Base-by-base conservation (phyloP, 2,329 filamentous ascomycete species). In the Fusarium subglutinans region DNA sequence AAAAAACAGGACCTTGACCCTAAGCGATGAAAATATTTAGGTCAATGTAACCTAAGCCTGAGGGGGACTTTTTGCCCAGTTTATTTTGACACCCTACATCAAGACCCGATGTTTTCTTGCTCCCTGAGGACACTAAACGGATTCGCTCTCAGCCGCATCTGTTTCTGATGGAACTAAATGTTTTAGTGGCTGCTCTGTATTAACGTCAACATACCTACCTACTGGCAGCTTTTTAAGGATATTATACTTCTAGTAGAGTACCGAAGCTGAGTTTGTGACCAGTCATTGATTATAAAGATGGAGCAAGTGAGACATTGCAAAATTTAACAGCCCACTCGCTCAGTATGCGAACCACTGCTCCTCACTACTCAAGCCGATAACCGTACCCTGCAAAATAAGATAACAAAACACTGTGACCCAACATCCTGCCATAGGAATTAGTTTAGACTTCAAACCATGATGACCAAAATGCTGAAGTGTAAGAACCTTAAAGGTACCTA, bases 101-200 rank as follows among this genome's bases (percentile, higher is more conserved):
- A 24, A 44, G n/a, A 15, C 4, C n/a, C 7, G 15, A 24, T 44
- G 15, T 24, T 44, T 44, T 44, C 41, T 44, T 24, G 41, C 15
- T 44, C 41, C n/a, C n/a, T n/a, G 41, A 44, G 40, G n/a, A 44
- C 43, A 44, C 28, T 41, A 62, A 55, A 45, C 55, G 44, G 66
- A 47, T 43, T 40, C 56, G 47, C 47, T 18, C 47, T 67, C 63
- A 73, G 70, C 72, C 70, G 67, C 72, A 74, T 24, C 63, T 63
- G 72, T 26, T 71, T n/a, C 63, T 48, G 70, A 26, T 28, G 26
- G 20, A 47, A 33, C 60, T 59, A 59, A 44, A 24, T 18, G 30
- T 14, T 45, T 38, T 57, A 66, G 60, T 30, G 60, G 51, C 60
- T 45, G 40, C 35, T 47, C 28, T 41, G n/a, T 33, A 40, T 48